phyloP scores from a whole-genome alignment of 2,329 filamentous ascomycete genomes.

The Claviceps arundinis region DNA sequence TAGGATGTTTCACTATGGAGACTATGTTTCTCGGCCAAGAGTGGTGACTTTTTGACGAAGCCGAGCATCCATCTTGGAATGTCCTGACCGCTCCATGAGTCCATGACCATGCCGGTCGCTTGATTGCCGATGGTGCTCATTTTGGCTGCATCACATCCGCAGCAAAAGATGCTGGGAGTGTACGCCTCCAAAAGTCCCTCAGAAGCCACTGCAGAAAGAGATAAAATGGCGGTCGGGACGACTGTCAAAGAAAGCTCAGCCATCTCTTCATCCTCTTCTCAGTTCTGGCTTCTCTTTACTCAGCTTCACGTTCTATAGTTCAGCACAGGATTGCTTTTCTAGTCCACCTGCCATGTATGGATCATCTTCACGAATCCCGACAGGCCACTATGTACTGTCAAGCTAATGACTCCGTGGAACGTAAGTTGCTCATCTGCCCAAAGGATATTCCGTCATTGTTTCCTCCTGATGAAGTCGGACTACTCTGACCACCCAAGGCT shows the following conservation, averaged over 20 bases:
- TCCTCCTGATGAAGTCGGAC: not conserved
- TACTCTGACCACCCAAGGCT: not conserved
- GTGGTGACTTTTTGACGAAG: not conserved
- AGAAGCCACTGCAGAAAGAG: slow-evolving; percentile 3
- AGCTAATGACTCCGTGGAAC: not conserved
- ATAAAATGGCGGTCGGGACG: slow-evolving; percentile 1
- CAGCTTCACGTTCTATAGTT: not conserved
- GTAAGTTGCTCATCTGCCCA: not conserved
- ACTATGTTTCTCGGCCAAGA: not conserved
- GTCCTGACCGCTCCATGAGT: not conserved
- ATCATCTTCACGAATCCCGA: not conserved
- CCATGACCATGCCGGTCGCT: not conserved
- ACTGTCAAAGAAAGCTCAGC: slow-evolving; percentile 2
- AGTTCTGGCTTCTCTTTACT: not conserved
- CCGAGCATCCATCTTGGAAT: not conserved
- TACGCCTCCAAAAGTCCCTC: not conserved
- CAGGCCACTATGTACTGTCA: not conserved
- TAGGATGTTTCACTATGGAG: not conserved
- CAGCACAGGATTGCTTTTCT: slow-evolving; percentile 7
- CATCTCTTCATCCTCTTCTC: not conserved
- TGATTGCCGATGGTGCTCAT: not conserved
- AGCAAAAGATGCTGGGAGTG: not conserved
- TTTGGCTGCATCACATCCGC: not conserved
- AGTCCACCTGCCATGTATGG: not conserved
- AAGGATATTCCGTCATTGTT: not conserved